Percentiles rank a stretch among this genome's conserved stretches.
These are phyloP conservation scores for Pseudogymnoascus sp. DNA, from an alignment of 2,329 filamentous ascomycete species.

Conservation along the genomic window DNA sequence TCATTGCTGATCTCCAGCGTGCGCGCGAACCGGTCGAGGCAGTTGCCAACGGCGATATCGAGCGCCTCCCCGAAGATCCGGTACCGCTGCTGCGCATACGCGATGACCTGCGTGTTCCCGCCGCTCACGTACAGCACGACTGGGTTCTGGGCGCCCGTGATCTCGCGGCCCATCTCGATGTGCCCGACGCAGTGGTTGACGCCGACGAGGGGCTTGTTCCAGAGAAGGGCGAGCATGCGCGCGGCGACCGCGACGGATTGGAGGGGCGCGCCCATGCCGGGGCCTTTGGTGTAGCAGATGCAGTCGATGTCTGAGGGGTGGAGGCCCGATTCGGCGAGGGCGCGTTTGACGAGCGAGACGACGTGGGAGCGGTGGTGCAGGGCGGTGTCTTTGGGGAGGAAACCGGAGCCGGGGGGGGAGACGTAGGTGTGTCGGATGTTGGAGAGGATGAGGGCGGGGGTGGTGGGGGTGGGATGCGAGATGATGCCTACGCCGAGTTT, in stretches of 20 bases:
- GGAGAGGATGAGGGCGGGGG: conserved; percentile 63
- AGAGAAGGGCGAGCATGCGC: conserved; percentile 71
- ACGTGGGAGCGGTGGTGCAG: conserved; percentile 85
- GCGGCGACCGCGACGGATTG: conserved; percentile 80
- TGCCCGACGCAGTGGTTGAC: conserved; percentile 98
- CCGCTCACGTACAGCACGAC: conserved; percentile 94
- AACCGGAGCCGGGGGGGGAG: conserved; percentile 85
- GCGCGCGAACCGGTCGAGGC: conserved; percentile 88
- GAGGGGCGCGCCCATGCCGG: conserved; percentile 92
- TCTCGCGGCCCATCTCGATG: conserved; percentile 94
- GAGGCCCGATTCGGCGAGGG: conserved; percentile 62
- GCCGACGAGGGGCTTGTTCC: conserved; percentile 80
- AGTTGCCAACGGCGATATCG: conserved; percentile 96
- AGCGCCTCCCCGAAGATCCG: conserved; percentile 97
- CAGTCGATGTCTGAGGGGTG: conserved; percentile 65
- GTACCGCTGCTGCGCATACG: conserved; percentile 89
- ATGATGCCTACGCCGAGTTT: conserved; percentile 95
- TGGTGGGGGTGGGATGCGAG: conserved; percentile 52
- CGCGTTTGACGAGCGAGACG: conserved; percentile 68
- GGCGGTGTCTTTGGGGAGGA: conserved; percentile 93
- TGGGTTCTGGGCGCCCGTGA: conserved; percentile 83
- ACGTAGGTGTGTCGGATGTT: conserved; percentile 93
- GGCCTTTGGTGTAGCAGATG: conserved; percentile 91
- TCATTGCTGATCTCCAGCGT: conserved; percentile 90
- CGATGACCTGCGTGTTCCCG: conserved; percentile 96